Evolutionary conservation across 2,329 filamentous ascomycete species (phyloP).

Genomic region (Nemania serpens): DNA sequence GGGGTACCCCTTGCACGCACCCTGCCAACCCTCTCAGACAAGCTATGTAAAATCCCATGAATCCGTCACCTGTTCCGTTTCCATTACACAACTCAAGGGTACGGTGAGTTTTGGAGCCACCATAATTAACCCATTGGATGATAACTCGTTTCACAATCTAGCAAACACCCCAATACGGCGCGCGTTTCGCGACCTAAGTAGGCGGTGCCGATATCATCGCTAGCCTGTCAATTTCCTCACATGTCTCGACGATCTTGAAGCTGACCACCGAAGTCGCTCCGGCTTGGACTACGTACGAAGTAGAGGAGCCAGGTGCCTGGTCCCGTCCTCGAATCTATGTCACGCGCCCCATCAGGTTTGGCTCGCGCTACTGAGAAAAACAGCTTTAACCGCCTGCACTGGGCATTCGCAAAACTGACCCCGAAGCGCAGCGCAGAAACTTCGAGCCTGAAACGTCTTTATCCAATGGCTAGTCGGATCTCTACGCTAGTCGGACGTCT

Average conservation of each 20-base stretch:
- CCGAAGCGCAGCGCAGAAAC: conserved; percentile 7
- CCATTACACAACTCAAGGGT: conserved; percentile 7
- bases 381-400: conserved; percentile 1
- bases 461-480: conserved; percentile 1
- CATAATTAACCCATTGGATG: conserved; percentile 15
- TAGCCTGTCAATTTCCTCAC: conserved; percentile 6
- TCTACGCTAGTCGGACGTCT: conserved; percentile 14
- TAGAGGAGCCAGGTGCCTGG: conserved; percentile 1
- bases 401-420: conserved; percentile 13
- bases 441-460: conserved; percentile 5
- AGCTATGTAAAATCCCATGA: conserved; percentile 12
- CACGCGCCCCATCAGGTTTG: conserved; percentile 19
- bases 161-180: conserved; percentile 5
- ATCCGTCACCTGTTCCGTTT: conserved; percentile 11
- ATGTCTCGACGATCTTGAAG: neutral
- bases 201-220: conserved; percentile 21
- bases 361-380: conserved; percentile 7
- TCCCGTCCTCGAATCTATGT: conserved; percentile 10
- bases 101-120: conserved; percentile 17
- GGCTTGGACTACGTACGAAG: neutral
- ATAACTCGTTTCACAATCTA: conserved; percentile 1
- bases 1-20: conserved; percentile 25
- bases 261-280: conserved; percentile 12
- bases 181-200: conserved; percentile 1
- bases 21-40: conserved; percentile 25